Evolutionary conservation across 2,329 filamentous ascomycete species (phyloP).

Genomic region (Fusarium tuaranense): DNA sequence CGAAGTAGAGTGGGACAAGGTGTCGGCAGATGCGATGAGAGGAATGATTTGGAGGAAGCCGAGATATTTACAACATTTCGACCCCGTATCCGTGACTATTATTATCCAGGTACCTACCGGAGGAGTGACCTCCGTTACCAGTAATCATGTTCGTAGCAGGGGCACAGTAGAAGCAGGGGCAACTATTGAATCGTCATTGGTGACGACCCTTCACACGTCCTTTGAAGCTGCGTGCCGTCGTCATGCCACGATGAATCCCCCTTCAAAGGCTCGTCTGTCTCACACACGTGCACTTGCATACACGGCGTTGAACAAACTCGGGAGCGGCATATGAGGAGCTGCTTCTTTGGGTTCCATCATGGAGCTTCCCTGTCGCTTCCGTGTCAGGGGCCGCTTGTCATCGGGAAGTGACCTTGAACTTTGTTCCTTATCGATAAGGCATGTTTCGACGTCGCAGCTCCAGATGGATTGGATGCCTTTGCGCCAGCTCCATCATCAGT

Average conservation of each 20-base stretch:
- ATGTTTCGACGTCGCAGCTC: slow-evolving; percentile 31
- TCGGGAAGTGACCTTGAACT: slow-evolving; percentile 13
- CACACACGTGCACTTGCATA: slow-evolving; percentile 27
- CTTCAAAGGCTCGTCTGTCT: slow-evolving; percentile 6
- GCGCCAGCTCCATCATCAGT: slow-evolving; percentile 14
- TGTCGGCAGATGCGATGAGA: background rate
- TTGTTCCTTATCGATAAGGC: slow-evolving; percentile 37
- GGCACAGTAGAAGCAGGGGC: background rate
- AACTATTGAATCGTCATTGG: slow-evolving; percentile 1
- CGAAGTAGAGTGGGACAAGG: background rate
- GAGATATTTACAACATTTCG: background rate
- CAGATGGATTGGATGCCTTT: slow-evolving; percentile 12
- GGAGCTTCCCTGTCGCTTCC: slow-evolving; percentile 18
- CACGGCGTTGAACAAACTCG: slow-evolving; percentile 13
- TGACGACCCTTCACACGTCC: background rate
- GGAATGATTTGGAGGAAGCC: background rate
- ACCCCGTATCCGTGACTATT: background rate
- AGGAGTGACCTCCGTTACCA: background rate
- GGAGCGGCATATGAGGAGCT: slow-evolving; percentile 13
- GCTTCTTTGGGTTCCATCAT: slow-evolving; percentile 15
- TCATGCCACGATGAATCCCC: slow-evolving; percentile 7
- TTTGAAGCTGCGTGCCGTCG: background rate
- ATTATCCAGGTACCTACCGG: background rate
- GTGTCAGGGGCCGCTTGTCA: slow-evolving; percentile 6
- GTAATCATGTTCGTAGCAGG: background rate